Percentiles rank a stretch among this genome's conserved stretches.
These are phyloP conservation scores for Pestalotiopsis sp. DNA, from an alignment of 2,329 filamentous ascomycete species.

Conservation along the genomic window DNA sequence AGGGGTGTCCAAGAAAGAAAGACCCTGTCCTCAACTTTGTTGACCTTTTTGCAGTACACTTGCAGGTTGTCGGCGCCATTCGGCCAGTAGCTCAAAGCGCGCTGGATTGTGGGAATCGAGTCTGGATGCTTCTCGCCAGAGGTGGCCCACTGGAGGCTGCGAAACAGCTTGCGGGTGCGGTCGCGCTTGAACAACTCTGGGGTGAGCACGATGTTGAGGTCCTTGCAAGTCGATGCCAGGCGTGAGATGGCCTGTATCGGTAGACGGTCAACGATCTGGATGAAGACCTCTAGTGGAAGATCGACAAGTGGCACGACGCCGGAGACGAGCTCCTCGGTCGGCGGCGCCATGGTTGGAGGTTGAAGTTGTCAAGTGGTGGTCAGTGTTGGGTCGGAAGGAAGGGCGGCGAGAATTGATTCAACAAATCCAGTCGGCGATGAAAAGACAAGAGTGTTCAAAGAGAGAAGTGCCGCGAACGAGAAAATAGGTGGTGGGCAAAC, in stretches of 20 bases:
- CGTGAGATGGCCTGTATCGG: background rate
- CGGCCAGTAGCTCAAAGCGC: background rate
- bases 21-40: background rate
- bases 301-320: background rate
- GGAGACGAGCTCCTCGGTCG: too few species aligned
- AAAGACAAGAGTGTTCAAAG: too few species aligned
- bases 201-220: background rate
- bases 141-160: background rate
- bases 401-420: too few species aligned
- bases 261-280: background rate
- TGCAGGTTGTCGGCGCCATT: background rate
- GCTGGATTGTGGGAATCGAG: background rate
- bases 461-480: too few species aligned
- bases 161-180: background rate
- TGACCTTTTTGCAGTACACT: background rate
- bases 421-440: too few species aligned
- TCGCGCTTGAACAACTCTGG: conserved; percentile 8
- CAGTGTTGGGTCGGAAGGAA: too few species aligned
- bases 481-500: too few species aligned
- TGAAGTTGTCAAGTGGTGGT: too few species aligned
- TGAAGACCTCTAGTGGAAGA: background rate
- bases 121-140: background rate
- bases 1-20: conserved; percentile 3
- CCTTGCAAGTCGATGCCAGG: background rate
- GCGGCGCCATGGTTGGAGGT: too few species aligned